These are phyloP conservation scores for Colletotrichum sublineola DNA, from an alignment of 2,329 filamentous ascomycete genomes.

Conservation along the genomic window DNA sequence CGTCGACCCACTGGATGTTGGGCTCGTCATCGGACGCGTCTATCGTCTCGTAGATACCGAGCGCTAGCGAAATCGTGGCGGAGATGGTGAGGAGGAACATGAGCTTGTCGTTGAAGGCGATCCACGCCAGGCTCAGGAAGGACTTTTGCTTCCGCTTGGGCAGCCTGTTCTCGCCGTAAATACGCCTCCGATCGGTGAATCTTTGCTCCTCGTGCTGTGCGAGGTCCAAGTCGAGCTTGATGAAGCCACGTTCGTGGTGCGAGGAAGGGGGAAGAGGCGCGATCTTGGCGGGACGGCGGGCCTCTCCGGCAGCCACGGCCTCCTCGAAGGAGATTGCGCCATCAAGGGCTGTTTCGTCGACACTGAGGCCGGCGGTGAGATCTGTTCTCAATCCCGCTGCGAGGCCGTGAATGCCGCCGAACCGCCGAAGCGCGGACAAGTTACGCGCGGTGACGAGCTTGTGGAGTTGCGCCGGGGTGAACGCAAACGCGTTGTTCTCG, in stretches of 20 bases:
- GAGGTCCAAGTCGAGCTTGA: constrained; percentile 41
- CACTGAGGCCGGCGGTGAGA: constrained; percentile 60
- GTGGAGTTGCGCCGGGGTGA: constrained; percentile 66
- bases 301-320: constrained; percentile 56
- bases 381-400: constrained; percentile 65
- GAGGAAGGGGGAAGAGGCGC: constrained; percentile 46
- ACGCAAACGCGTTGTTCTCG: constrained; percentile 65
- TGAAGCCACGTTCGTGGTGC: constrained; percentile 32
- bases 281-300: constrained; percentile 48
- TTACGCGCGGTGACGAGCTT: constrained; percentile 66
- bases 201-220: constrained; percentile 39
- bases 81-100: constrained; percentile 79
- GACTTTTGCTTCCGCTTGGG: constrained; percentile 78
- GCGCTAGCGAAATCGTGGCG: constrained; percentile 78
- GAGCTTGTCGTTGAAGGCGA: constrained; percentile 86
- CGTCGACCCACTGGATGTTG: constrained; percentile 84
- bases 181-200: constrained; percentile 74
- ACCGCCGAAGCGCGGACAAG: constrained; percentile 61
- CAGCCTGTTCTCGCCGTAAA: constrained; percentile 78
- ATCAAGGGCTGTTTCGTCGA: constrained; percentile 62
- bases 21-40: constrained; percentile 63
- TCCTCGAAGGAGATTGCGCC: constrained; percentile 63
- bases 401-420: constrained; percentile 68
- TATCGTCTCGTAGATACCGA: constrained; percentile 81
- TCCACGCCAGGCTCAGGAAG: constrained; percentile 79